Conservation (phyloP, 495 filamentous ascomycete species). For the Astrocystis sublimbata region DNA sequence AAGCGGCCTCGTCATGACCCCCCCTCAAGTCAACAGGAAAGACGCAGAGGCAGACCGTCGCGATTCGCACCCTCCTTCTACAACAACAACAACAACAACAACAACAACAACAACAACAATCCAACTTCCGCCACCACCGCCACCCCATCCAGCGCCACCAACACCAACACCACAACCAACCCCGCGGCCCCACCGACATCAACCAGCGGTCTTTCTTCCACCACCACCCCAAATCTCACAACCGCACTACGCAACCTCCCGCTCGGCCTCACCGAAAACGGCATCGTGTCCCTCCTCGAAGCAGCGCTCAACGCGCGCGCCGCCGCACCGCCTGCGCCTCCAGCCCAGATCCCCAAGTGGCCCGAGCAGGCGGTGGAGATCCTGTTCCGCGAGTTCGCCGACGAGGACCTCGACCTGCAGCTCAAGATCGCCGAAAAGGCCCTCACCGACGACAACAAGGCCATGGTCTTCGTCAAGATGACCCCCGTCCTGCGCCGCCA, state of each 20-base stretch:
- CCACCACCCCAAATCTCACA: slow-evolving; percentile 4
- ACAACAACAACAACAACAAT: too few relatives aligned
- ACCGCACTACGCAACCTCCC: slow-evolving; percentile 9
- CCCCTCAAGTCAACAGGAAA: slow-evolving; percentile 33
- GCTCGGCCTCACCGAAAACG: slow-evolving; percentile 27
- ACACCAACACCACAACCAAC: slow-evolving; percentile 25
- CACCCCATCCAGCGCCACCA: too few relatives aligned
- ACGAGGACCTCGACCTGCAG: slow-evolving; percentile 51
- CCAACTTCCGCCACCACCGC: slow-evolving; percentile 22
- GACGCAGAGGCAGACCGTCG: slow-evolving; percentile 44
- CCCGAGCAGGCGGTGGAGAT: slow-evolving; percentile 52
- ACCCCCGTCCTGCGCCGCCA: slow-evolving; percentile 43
- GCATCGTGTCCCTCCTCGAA: slow-evolving; percentile 33
- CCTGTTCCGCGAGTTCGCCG: slow-evolving; percentile 50
- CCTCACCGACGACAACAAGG: slow-evolving; percentile 53
- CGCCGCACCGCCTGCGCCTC: too few relatives aligned
- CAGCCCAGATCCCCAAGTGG: slow-evolving; percentile 44
- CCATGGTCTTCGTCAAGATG: slow-evolving; percentile 58
- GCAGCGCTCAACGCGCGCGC: slow-evolving; percentile 36
- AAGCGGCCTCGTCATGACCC: slow-evolving; percentile 29
- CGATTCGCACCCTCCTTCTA: slow-evolving; percentile 35
- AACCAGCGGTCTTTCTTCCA: slow-evolving; percentile 5
- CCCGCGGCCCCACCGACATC: slow-evolving; percentile 15
- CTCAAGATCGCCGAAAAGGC: slow-evolving; percentile 55
- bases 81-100: too few relatives aligned